Conservation (phyloP, 495 filamentous ascomycete species). For the Penicillium flavigenum region DNA sequence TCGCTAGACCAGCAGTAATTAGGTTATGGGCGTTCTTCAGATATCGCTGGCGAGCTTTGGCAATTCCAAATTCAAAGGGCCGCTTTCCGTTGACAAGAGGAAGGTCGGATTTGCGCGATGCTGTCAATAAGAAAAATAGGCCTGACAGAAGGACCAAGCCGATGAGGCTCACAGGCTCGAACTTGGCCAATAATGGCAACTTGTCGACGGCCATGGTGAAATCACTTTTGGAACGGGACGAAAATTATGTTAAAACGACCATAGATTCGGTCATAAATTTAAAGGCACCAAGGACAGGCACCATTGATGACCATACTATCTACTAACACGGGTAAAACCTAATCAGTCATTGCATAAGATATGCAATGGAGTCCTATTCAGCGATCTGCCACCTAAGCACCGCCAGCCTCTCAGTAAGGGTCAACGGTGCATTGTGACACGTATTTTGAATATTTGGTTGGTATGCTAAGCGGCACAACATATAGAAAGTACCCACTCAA, state of each 20-base stretch:
- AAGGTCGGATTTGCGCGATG: neutral
- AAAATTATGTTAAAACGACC: neutral
- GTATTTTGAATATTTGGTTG: too few species aligned
- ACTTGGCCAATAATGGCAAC: conserved; percentile 1
- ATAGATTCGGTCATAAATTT: neutral
- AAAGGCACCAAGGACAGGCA: neutral
- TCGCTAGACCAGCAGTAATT: neutral
- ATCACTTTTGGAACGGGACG: neutral
- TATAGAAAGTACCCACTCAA: too few species aligned
- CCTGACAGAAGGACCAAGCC: neutral
- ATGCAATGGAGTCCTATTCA: too few species aligned
- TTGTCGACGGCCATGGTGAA: neutral
- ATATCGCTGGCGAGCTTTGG: neutral
- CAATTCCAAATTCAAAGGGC: neutral
- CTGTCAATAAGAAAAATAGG: neutral
- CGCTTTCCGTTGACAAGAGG: conserved; percentile 4
- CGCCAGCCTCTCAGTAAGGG: too few species aligned
- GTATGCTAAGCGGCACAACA: too few species aligned
- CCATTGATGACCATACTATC: neutral
- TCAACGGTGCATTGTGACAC: too few species aligned
- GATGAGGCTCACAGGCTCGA: neutral
- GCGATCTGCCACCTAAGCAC: too few species aligned
- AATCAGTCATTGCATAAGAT: too few species aligned
- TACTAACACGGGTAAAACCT: too few species aligned
- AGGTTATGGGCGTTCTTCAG: neutral